These are phyloP conservation scores for Populus davidiana DNA, from an alignment of 345 rosid species.

Conservation along the genomic window DNA sequence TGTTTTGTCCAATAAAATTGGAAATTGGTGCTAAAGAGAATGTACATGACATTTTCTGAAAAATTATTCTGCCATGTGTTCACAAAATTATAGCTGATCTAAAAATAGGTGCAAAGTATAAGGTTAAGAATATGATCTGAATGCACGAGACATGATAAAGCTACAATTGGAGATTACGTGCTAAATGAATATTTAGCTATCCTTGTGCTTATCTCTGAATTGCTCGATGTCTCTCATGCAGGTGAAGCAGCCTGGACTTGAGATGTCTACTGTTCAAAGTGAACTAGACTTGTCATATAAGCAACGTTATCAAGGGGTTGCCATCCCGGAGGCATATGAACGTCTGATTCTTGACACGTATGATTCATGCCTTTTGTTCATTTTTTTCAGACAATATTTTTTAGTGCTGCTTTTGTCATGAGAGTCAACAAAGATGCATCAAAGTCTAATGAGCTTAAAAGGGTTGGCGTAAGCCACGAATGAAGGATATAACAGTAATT, in stretches of 20 bases:
- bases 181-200: not conserved
- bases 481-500: not conserved
- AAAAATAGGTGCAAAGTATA: not conserved
- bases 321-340: conserved; percentile 96
- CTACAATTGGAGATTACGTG: not conserved
- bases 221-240: conserved; percentile 32
- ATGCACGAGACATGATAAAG: not conserved
- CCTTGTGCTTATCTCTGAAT: not conserved
- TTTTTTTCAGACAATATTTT: not conserved
- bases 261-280: conserved; percentile 90
- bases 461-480: not conserved
- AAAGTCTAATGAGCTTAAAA: not conserved
- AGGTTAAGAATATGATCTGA: not conserved
- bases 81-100: not conserved
- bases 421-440: not conserved
- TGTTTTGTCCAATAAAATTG: not conserved
- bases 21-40: not conserved
- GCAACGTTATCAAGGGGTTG: conserved; percentile 79
- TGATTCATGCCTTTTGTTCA: conserved; percentile 1
- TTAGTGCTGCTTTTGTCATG: conserved; percentile 1
- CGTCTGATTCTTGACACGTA: conserved; percentile 99
- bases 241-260: conserved; percentile 98
- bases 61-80: not conserved
- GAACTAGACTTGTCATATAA: conserved; percentile 92
- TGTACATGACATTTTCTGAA: not conserved